phyloP scores from a whole-genome alignment of 108 stramenopile species.

The Pseudonitzschia pungens region DNA sequence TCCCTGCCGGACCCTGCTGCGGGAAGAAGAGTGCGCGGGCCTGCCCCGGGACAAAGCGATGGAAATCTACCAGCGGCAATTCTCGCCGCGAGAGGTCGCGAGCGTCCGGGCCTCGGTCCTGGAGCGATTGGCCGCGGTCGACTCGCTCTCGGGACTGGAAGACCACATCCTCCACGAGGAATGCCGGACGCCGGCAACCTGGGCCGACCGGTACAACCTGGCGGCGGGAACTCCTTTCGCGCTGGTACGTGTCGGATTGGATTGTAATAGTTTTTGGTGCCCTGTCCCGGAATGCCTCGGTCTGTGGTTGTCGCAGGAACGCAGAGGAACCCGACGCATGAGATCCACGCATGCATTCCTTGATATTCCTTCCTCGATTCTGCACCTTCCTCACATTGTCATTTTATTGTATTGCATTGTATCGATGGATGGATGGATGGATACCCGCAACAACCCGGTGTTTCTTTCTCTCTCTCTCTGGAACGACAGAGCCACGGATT shows the following conservation, averaged over 20 bases:
- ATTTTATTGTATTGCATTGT: too few species aligned
- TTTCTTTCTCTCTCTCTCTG: constrained; percentile 1
- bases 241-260: constrained; percentile 17
- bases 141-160: constrained; percentile 45
- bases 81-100: constrained; percentile 44
- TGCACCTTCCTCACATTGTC: too few species aligned
- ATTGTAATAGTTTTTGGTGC: too few species aligned
- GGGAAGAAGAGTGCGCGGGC: constrained; percentile 39
- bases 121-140: constrained; percentile 49
- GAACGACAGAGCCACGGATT: constrained; percentile 64
- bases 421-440: too few species aligned
- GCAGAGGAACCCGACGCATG: too few species aligned
- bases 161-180: constrained; percentile 65
- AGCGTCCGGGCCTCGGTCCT: constrained; percentile 53
- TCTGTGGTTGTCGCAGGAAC: background rate
- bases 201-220: constrained; percentile 74
- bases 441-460: too few species aligned
- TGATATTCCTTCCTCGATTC: background rate
- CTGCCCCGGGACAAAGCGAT: constrained; percentile 58
- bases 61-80: constrained; percentile 57
- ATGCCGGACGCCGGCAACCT: constrained; percentile 72
- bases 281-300: background rate
- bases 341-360: background rate
- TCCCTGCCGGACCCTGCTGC: constrained; percentile 54
- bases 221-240: constrained; percentile 81